Evolutionary conservation across 2,329 filamentous ascomycete species (phyloP).

Genomic region (Penicillium psychrosexuale): DNA sequence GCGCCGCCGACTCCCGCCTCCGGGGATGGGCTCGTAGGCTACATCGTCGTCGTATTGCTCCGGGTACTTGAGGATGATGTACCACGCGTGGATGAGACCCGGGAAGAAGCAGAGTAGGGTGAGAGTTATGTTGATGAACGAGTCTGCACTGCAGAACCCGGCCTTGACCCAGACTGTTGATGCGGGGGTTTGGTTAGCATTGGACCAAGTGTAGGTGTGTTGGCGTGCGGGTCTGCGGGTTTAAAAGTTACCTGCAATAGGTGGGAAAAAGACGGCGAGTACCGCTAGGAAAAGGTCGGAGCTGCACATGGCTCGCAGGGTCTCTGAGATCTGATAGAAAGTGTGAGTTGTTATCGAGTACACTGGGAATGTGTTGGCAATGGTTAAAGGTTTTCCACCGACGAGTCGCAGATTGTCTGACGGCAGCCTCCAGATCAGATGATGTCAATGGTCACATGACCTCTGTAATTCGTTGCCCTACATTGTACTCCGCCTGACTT

Average conservation of each 20-base stretch:
- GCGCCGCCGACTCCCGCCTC: constrained; percentile 47
- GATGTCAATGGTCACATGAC: constrained; percentile 16
- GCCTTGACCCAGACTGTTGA: constrained; percentile 87
- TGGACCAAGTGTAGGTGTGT: background rate
- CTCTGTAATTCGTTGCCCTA: background rate
- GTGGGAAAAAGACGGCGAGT: constrained; percentile 60
- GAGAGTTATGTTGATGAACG: constrained; percentile 90
- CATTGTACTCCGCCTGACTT: background rate
- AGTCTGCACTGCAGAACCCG: constrained; percentile 88
- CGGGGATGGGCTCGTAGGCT: constrained; percentile 62
- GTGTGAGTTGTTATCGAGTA: constrained; percentile 1
- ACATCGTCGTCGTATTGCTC: constrained; percentile 62
- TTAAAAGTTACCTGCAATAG: constrained; percentile 51
- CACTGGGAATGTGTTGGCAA: background rate
- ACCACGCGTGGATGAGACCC: constrained; percentile 92
- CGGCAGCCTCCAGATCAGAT: constrained; percentile 18
- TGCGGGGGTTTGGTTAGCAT: constrained; percentile 30
- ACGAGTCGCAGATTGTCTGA: constrained; percentile 4
- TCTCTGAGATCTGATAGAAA: constrained; percentile 4
- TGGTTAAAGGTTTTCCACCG: background rate
- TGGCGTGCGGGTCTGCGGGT: background rate
- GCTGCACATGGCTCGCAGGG: constrained; percentile 50
- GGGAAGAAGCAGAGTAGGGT: constrained; percentile 76
- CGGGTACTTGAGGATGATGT: constrained; percentile 90
- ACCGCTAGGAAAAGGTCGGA: constrained; percentile 60